Evolutionary conservation across 2,329 filamentous ascomycete genomes (phyloP), one percentile per base, ranked within the genome.

Genomic region (Diaporthe ampelina): DNA sequence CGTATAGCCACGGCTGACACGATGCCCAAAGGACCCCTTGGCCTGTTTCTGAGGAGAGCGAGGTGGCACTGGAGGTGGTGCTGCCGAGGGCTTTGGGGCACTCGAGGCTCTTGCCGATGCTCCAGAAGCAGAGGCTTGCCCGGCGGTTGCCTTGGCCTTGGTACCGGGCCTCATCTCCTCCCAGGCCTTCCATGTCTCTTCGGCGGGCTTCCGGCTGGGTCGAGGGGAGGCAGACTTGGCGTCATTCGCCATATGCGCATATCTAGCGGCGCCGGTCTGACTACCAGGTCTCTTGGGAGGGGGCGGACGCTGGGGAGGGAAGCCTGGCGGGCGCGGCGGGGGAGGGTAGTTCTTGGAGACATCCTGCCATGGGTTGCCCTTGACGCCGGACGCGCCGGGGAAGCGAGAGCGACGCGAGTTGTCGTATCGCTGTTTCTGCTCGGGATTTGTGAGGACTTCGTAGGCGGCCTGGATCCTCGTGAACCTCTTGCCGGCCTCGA

Each of bases 401-500:
- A 79, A 81, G 3, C 87, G 83, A 74, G 85, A 87, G 73, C 86
- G 83, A 21, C 81, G 83, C 35, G 80, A 80, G 67, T 86, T 84
- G 40, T 86, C 83, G 76, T 91, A 90, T 72, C 88, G 89, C 40
- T 85, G 81, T 75, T 87, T 90, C 71, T 85, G 81, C 3, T 84
- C 83, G 1, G 88, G 84, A 74, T 90, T 88, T 35, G 84, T 86
- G 19, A 91, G 82, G 70, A 98, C 88, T 81, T 98, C 95, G 80
- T 97, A 92, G 29, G 95, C 95, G 6, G 93, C 91, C 83, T 97
- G 94, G 65, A 98, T 97, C 67, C 92, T 90, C 82, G 97, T 94
- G 80, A 98, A 98, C 80, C 94, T 94, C 43, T 93, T 88, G 77
- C 94, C 94, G 80, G 93, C 93, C 80, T 96, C 94, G 73, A 90